phyloP scores from a whole-genome alignment of 2,329 filamentous ascomycete genomes.

The Xylariaceae sp. region DNA sequence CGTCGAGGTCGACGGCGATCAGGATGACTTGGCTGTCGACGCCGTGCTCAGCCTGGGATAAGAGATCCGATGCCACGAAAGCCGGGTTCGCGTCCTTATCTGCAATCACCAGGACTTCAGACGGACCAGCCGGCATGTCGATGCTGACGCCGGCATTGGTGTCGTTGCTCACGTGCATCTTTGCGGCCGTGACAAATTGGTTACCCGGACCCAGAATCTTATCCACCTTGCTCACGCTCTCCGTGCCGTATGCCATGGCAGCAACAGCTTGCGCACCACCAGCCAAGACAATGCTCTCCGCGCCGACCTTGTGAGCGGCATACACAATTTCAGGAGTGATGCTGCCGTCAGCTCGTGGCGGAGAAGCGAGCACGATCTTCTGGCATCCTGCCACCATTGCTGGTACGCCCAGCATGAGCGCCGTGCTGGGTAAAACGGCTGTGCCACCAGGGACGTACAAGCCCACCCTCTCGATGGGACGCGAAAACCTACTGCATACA shows the following conservation, averaged over 20 bases:
- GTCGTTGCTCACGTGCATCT: constrained; percentile 98
- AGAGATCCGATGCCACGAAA: constrained; percentile 92
- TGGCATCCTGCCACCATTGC: constrained; percentile 97
- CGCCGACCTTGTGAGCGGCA: constrained; percentile 93
- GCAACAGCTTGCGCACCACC: constrained; percentile 95
- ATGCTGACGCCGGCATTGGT: constrained; percentile 95
- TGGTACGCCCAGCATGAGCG: constrained; percentile 96
- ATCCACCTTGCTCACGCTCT: constrained; percentile 94
- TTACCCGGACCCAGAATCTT: constrained; percentile 98
- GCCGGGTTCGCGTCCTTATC: constrained; percentile 88
- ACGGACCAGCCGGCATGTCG: constrained; percentile 97
- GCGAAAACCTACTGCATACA: constrained; percentile 88
- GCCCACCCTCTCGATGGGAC: constrained; percentile 94
- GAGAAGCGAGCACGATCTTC: constrained; percentile 92
- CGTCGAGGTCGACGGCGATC: constrained; percentile 80
- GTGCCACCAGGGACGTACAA: constrained; percentile 96
- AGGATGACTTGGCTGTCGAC: constrained; percentile 95
- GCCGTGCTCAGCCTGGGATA: constrained; percentile 96
- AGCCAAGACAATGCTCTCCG: constrained; percentile 93
- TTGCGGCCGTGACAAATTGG: constrained; percentile 97
- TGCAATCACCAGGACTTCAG: constrained; percentile 94
- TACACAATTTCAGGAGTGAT: constrained; percentile 98
- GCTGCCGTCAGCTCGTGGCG: constrained; percentile 85
- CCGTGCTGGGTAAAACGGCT: constrained; percentile 94
- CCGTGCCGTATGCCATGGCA: constrained; percentile 95